Conservation (phyloP, 768 basidiomycete species). For the Leucocoprinus leucothites region DNA sequence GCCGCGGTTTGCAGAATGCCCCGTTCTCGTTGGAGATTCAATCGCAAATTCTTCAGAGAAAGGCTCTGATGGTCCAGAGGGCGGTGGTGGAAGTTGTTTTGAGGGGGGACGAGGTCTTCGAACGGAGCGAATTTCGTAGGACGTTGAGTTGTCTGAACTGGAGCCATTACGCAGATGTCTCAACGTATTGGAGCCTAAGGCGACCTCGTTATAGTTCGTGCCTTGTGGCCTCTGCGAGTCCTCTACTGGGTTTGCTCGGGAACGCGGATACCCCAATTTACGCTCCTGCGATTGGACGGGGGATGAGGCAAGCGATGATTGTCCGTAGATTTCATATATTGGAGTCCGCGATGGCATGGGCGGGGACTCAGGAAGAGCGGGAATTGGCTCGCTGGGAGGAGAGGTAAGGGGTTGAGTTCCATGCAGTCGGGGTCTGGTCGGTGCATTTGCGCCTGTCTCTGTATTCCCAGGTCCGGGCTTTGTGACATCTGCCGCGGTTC, state of each 20-base stretch:
- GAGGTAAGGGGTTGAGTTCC: neutral
- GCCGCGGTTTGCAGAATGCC: too few species aligned
- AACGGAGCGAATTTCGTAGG: neutral
- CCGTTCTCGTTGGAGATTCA: too few species aligned
- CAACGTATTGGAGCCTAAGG: too few species aligned
- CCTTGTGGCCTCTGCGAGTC: neutral
- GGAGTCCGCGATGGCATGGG: neutral
- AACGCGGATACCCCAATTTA: too few species aligned
- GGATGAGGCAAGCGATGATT: neutral
- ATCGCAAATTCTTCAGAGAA: too few species aligned
- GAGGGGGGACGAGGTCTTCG: too few species aligned
- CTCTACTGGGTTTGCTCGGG: too few species aligned
- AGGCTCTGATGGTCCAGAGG: too few species aligned
- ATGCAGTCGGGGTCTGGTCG: neutral
- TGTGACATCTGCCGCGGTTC: too few species aligned
- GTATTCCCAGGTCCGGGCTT: too few species aligned
- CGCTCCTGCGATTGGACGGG: neutral
- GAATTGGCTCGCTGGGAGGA: constrained; percentile 3
- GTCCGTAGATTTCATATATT: neutral
- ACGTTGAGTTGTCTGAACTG: neutral
- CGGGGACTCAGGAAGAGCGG: neutral
- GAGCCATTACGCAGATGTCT: neutral
- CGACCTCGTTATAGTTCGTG: too few species aligned
- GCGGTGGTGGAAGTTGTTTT: neutral
- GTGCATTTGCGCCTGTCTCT: neutral